Base-by-base conservation (phyloP, 2,329 filamentous ascomycete genomes). In the Scedosporium dehoogii region DNA sequence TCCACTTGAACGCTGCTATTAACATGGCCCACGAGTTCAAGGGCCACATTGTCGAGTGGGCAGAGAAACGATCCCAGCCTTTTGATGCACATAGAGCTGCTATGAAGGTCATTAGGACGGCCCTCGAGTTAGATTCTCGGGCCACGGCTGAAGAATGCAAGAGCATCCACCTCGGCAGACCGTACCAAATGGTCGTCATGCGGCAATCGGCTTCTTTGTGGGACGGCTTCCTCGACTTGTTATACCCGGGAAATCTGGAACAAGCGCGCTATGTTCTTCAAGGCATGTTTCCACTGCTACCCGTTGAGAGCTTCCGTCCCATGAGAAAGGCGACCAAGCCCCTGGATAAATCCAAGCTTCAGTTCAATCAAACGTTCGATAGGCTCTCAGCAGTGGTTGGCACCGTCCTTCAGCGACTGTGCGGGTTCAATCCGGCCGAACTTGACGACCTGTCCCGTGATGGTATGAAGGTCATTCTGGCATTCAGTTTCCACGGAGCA, bases 401-500 rank as follows among this genome's bases (percentile, higher is more conserved):
- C 18, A 83, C 85, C 64, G 85, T 96, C 57, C 82, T 97, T 48
- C 89, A 92, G 66, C 84, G 89, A 10, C 76, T 99, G 53, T 88
- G 88, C 42, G 89, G 92, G 65, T 92, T 97, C 69, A 81, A 84
- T 21, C 79, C 85, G 0, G 76, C 81, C 3, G 85, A 93, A 63
- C 78, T 97, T 48, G 82, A 86, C 63, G 77, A 82, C 25, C 76
- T 97, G 10, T 91, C 90, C 68, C 79, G 83, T 60, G 85, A 88
- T 63, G 51, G 87, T 87, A 6, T 88, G 64, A 85, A 87, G 66
- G 85, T 90, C 44, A 81, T 96, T 51, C 85, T 96, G 56, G 87
- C 88, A 4, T 82, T 91, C 18, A 84, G 97, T 6, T 86, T 97
- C 62, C 92, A 92, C 53, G 90, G 91, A 16, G 88, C 96, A 67